These are phyloP conservation scores for Suhomyces chickasaworum DNA, from an alignment of 1,139 yeast species.

Conservation along the genomic window DNA sequence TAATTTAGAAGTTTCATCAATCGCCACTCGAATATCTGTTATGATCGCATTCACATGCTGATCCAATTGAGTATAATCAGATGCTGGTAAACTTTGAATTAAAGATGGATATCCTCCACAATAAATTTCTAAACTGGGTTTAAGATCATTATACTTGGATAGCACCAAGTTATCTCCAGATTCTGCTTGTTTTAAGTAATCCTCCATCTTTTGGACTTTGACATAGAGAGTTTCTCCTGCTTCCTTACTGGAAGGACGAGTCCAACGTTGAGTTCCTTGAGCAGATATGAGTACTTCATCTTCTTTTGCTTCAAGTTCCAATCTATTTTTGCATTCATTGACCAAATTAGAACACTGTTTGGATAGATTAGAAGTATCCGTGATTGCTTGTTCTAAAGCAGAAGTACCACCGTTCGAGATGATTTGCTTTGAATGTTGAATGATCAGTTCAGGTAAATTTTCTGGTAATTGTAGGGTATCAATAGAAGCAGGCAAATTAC, in stretches of 20 bases:
- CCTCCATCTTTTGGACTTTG: constrained; percentile 46
- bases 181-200: constrained; percentile 59
- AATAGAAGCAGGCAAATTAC: constrained; percentile 61
- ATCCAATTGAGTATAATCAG: constrained; percentile 44
- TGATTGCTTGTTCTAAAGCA: constrained; percentile 44
- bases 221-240: constrained; percentile 40
- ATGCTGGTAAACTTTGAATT: constrained; percentile 51
- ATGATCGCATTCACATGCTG: constrained; percentile 39
- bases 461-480: constrained; percentile 67
- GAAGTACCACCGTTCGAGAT: constrained; percentile 55
- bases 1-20: constrained; percentile 28
- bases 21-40: constrained; percentile 39
- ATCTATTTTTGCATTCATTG: constrained; percentile 48
- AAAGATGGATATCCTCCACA: constrained; percentile 46
- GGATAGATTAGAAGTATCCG: constrained; percentile 48
- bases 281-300: constrained; percentile 51
- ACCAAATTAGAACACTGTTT: constrained; percentile 40
- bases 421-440: constrained; percentile 58
- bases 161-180: constrained; percentile 59
- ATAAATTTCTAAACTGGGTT: constrained; percentile 45
- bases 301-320: constrained; percentile 55
- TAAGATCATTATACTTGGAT: constrained; percentile 46
- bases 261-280: constrained; percentile 53
- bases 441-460: constrained; percentile 58
- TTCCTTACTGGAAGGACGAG: constrained; percentile 38